A percentile compares a stretch with the other conserved stretches of the same genome.
Evolutionary conservation across 345 rosid species (phyloP).

Genomic region (Brassica carinata): DNA sequence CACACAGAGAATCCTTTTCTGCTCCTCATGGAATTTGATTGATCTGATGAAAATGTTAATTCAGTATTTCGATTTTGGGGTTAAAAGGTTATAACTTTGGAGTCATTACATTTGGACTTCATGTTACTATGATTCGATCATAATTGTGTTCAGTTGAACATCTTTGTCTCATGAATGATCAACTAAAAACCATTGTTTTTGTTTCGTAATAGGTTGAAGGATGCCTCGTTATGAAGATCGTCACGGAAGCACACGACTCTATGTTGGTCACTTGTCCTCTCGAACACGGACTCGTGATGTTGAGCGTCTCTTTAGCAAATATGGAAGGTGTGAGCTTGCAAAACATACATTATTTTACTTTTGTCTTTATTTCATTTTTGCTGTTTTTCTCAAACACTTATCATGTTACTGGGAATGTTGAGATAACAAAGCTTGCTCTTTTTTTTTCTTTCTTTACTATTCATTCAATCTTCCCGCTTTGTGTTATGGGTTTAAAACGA

Average conservation of each 20-base stretch:
- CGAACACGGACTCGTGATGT: slow-evolving; percentile 56
- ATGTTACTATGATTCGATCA: no score
- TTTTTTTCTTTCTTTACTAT: neutral
- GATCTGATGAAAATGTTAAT: no score
- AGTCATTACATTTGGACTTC: no score
- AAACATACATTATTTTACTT: no score
- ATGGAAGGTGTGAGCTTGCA: slow-evolving; percentile 50
- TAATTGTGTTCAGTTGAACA: no score
- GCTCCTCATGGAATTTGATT: no score
- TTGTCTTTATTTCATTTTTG: neutral
- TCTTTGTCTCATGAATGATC: neutral
- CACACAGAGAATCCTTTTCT: no score
- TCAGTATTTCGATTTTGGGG: no score
- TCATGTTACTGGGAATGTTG: no score
- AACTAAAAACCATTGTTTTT: neutral
- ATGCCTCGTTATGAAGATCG: slow-evolving; percentile 56
- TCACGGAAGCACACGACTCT: slow-evolving; percentile 48
- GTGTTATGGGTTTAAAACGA: neutral
- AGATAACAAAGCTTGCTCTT: no score
- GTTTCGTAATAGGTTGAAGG: slow-evolving; percentile 23
- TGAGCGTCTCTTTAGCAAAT: slow-evolving; percentile 57
- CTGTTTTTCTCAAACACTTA: neutral
- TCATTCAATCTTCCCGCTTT: neutral
- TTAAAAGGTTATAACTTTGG: no score
- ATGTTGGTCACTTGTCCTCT: slow-evolving; percentile 54